Evolutionary conservation across 2,329 filamentous ascomycete genomes (phyloP), one percentile per base, ranked within the genome.

Genomic region (Pleurostoma richardsiae): DNA sequence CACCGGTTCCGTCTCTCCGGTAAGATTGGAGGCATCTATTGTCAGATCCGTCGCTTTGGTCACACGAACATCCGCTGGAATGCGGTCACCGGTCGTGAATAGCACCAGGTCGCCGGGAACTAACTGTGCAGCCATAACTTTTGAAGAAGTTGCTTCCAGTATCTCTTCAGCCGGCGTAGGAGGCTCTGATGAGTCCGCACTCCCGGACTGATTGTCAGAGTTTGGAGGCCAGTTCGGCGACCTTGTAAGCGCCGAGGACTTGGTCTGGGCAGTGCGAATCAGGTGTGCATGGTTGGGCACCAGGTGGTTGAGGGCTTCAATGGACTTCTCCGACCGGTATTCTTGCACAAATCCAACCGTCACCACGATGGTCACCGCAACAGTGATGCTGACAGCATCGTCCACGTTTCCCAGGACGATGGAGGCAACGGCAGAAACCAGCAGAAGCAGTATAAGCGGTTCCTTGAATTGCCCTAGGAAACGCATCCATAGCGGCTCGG

Each of bases 401-500:
- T 97, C 92, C 61, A 85, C 83, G 61, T 99, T 99, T 44, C 91
- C 90, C 66, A 99, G 86, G 40, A 97, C 68, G 42, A 97, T 81
- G 0, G 92, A 97, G 38, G 95, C 86, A 19, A 79, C 85, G 1
- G 94, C 92, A 3, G 94, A 97, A 5, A 83, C 87, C 27, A 99
- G 79, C 11, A 99, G 78, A n/a, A 99, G 78, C 27, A 97, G 69
- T 52, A 99, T 99, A 46, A 99, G 73, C 0, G 94, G 92, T 63
- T 99, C 94, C 62, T 95, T 90, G 65, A 99, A 99, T 61, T 99
- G 94, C 67, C 95, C 95, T 50, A 96, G 65, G 59, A 99, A 99
- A 49, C 94, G 88, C 45, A 96, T 71, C 90, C 94, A 99, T 48
- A 99, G 71, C 7, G 94, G 91, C 67, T 99, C 94, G 2, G 92